Evolutionary conservation across 1,139 yeast species (phyloP).

Genomic region (Candida labiduridarum): DNA sequence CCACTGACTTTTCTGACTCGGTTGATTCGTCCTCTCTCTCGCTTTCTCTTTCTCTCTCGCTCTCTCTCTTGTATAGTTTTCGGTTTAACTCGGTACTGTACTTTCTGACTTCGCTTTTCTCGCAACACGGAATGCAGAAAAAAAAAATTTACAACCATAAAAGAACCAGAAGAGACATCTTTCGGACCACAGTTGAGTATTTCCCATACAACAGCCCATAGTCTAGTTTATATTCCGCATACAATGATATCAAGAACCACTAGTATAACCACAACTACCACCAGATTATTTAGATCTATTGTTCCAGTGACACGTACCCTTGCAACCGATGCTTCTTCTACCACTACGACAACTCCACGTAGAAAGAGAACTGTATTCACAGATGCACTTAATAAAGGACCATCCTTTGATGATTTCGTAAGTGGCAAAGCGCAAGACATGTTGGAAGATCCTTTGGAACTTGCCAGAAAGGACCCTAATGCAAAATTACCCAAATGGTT

Average conservation of each 20-base stretch:
- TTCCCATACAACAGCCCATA: not conserved
- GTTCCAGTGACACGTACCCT: constrained; percentile 11
- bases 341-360: constrained; percentile 14
- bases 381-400: constrained; percentile 79
- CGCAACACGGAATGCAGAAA: not conserved
- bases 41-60: not conserved
- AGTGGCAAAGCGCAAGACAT: constrained; percentile 74
- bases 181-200: not conserved
- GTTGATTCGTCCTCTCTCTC: not conserved
- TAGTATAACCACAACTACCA: too few species aligned
- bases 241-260: constrained; percentile 1
- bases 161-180: not conserved
- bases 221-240: not conserved
- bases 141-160: not conserved
- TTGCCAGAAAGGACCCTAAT: constrained; percentile 57
- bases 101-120: not conserved
- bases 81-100: not conserved
- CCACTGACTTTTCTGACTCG: not conserved
- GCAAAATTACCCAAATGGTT: constrained; percentile 91
- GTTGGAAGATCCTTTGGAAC: constrained; percentile 67
- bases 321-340: constrained; percentile 15
- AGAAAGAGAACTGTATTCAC: constrained; percentile 66
- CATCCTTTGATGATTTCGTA: constrained; percentile 90
- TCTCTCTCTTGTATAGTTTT: not conserved
- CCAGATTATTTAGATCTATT: not conserved